These are phyloP conservation scores for Kuraishia capsulata DNA, from an alignment of 805 yeast genomes.

Conservation along the genomic window DNA sequence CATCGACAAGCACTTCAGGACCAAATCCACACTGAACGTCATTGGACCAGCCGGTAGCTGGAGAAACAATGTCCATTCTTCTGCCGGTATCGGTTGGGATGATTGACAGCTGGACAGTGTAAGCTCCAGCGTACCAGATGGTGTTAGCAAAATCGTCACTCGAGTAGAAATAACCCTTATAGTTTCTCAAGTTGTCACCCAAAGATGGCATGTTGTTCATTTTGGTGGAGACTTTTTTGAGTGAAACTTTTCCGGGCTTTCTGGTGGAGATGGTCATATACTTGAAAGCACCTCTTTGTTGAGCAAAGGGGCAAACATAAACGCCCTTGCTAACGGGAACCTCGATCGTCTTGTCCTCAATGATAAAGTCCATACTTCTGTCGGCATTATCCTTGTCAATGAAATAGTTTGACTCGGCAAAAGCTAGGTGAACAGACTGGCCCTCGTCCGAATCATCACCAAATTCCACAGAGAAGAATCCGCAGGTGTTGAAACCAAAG, in stretches of 20 bases:
- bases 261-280: slow-evolving; percentile 6
- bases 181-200: slow-evolving; percentile 5
- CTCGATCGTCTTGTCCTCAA: slow-evolving; percentile 6
- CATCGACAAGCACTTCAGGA: slow-evolving; percentile 6
- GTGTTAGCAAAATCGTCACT: slow-evolving; percentile 38
- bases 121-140: slow-evolving; percentile 32
- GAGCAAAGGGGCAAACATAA: slow-evolving; percentile 3
- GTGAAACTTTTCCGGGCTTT: neutral
- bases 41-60: slow-evolving; percentile 29
- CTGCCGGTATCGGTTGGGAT: slow-evolving; percentile 41
- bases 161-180: slow-evolving; percentile 7
- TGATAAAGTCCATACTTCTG: slow-evolving; percentile 6
- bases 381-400: slow-evolving; percentile 5
- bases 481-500: slow-evolving; percentile 7
- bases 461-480: slow-evolving; percentile 4
- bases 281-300: slow-evolving; percentile 7
- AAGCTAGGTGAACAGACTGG: slow-evolving; percentile 4
- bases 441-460: slow-evolving; percentile 3
- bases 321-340: slow-evolving; percentile 2
- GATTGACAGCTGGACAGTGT: slow-evolving; percentile 22
- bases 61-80: slow-evolving; percentile 17
- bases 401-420: slow-evolving; percentile 5
- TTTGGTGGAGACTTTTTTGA: slow-evolving; percentile 3
- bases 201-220: slow-evolving; percentile 8
- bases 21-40: slow-evolving; percentile 6